Percentiles rank a stretch among this genome's conserved stretches.
Conservation (phyloP, 768 basidiomycete species). For the Brasilioporus rufonigricans region DNA sequence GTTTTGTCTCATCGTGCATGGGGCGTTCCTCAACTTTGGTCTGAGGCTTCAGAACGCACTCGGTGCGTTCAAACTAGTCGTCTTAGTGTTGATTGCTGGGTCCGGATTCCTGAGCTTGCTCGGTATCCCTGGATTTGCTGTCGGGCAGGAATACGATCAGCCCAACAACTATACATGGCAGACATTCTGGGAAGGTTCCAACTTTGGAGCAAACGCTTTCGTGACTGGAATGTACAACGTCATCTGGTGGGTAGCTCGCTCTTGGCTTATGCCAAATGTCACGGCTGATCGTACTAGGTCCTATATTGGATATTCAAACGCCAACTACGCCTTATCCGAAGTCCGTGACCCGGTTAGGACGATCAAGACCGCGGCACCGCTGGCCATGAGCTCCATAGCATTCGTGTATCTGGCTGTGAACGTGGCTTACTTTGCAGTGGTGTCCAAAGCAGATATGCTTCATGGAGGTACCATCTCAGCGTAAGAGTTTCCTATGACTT, state of each 20-base stretch:
- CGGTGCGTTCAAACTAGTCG: slow-evolving; percentile 58
- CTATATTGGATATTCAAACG: slow-evolving; percentile 70
- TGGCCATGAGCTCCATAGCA: slow-evolving; percentile 60
- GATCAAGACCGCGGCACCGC: slow-evolving; percentile 65
- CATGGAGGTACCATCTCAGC: slow-evolving; percentile 53
- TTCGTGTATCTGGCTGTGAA: slow-evolving; percentile 64
- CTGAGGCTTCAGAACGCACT: slow-evolving; percentile 62
- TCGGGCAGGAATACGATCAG: slow-evolving; percentile 47
- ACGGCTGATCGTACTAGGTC: slow-evolving; percentile 43
- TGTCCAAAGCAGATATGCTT: slow-evolving; percentile 67
- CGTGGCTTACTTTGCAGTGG: slow-evolving; percentile 71
- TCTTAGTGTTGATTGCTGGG: slow-evolving; percentile 49
- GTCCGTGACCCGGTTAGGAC: slow-evolving; percentile 67
- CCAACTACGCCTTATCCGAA: slow-evolving; percentile 74
- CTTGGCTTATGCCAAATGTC: not conserved
- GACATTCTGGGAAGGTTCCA: slow-evolving; percentile 62
- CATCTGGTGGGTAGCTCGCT: slow-evolving; percentile 49
- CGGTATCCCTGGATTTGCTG: slow-evolving; percentile 47
- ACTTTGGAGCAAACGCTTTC: slow-evolving; percentile 55
- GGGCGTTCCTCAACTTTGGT: slow-evolving; percentile 51
- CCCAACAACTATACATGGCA: slow-evolving; percentile 60
- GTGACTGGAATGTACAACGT: slow-evolving; percentile 66
- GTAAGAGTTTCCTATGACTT: not conserved
- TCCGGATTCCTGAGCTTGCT: slow-evolving; percentile 53
- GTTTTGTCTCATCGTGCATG: slow-evolving; percentile 57